Base-by-base conservation (phyloP, 352 stramenopile genomes). In the Globisporangium rhizosaccharum region DNA sequence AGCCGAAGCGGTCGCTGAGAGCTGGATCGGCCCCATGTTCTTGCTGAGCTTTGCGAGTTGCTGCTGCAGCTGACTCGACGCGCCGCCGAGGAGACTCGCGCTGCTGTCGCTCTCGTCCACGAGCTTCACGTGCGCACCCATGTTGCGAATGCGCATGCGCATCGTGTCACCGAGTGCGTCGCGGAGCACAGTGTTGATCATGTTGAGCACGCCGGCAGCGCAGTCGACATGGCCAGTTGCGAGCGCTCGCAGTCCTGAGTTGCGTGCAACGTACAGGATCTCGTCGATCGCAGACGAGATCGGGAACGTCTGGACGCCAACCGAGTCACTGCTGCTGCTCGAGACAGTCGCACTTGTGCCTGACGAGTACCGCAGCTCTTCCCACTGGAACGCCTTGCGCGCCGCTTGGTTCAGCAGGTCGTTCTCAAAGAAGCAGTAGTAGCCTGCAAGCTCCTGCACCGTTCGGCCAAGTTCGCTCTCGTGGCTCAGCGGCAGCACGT, bases 351-450 rank as follows among this genome's bases (percentile, higher is more conserved):
- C 33, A 12, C 33, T 39, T 25, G 58, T 42, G 11, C 59, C 68
- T 5, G 78, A 85, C 23, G 80, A 82, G 25, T 76, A 83, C 28
- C 82, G 82, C 23, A 92, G 67, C 59, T 95, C 82, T 68, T 95
- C 86, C 76, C 82, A 92, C 57, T 90, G 75, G 51, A 94, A 91
- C n/a, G 84, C 82, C 69, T 93, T 92, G 26, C 66, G 65, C 8
- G 86, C 82, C n/a, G 86, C 82, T 48, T 82, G 73, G 42, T 74
- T 89, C 5, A 95, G 68, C 25, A 91, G 61, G 30, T 85, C 76
- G 42, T 94, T 90, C 60, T 95, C 86, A 45, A 94, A 93, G 62
- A 85, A 92, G 56, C 86, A 95, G 48, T 95, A 95, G 62, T 81
- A 93, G 0, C 83, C 86, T 3, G 84, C 86, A 15, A 95, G 66